These are phyloP conservation scores for Closterium sp. DNA, from an alignment of 139 green algal genomes.

Conservation along the genomic window DNA sequence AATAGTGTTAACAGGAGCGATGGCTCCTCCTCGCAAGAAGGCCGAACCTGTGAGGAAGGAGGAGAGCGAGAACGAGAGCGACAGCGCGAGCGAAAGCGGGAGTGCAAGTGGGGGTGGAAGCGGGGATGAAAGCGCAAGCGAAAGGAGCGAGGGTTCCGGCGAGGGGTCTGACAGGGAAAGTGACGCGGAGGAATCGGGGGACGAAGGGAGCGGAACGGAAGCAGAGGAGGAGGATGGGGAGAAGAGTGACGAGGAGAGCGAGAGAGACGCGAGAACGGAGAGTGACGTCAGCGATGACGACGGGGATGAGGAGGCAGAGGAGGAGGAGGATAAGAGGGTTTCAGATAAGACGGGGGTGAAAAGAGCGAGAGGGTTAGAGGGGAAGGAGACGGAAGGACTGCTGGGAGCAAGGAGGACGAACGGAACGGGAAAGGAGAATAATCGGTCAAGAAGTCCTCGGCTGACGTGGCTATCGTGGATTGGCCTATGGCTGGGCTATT, in stretches of 20 bases:
- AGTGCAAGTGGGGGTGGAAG: not conserved
- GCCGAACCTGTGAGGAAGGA: not conserved
- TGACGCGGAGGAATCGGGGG: not conserved
- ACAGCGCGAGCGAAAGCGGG: not conserved
- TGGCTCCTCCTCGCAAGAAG: not conserved
- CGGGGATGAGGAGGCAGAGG: not conserved
- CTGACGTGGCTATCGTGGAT: not conserved
- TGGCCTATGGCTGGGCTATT: not conserved
- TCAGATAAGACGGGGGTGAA: not conserved
- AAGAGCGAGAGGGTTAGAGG: not conserved
- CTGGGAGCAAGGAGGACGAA: not conserved
- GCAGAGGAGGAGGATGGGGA: not conserved
- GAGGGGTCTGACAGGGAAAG: not conserved
- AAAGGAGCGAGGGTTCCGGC: not conserved
- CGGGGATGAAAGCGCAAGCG: not conserved
- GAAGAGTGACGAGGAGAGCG: not conserved
- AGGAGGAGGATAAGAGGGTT: not conserved
- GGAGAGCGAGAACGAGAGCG: not conserved
- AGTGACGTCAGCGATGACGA: not conserved
- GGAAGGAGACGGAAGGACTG: not conserved
- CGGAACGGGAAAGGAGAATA: not conserved
- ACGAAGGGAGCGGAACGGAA: not conserved
- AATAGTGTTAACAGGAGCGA: too few relatives aligned
- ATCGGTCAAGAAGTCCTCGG: not conserved
- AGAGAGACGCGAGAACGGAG: not conserved